Conservation (phyloP, 1,139 yeast genomes). For the Blastobotrys arbuscula region DNA sequence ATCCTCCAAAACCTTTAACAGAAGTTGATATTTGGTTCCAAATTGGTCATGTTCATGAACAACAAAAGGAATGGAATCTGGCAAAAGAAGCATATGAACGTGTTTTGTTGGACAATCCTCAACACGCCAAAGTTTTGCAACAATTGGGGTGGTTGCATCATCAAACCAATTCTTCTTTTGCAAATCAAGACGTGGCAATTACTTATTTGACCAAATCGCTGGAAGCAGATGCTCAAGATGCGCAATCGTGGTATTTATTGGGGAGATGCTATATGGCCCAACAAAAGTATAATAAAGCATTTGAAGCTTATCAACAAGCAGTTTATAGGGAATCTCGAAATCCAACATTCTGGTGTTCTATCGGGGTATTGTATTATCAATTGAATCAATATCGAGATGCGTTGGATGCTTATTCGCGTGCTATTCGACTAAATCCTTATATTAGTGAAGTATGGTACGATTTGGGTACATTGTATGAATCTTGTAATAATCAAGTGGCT, state of each 20-base stretch:
- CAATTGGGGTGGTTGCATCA: slow-evolving; percentile 94
- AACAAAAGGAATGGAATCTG: slow-evolving; percentile 82
- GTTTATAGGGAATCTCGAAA: slow-evolving; percentile 94
- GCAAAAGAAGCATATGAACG: slow-evolving; percentile 95
- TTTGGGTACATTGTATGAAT: slow-evolving; percentile 91
- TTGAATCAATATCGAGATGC: slow-evolving; percentile 96
- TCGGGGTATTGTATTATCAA: slow-evolving; percentile 94
- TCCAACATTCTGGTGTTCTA: slow-evolving; percentile 98
- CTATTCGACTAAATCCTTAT: slow-evolving; percentile 90
- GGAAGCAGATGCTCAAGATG: slow-evolving; percentile 85
- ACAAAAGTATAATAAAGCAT: slow-evolving; percentile 91
- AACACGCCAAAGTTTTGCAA: slow-evolving; percentile 92
- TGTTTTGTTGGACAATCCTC: slow-evolving; percentile 82
- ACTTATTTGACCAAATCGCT: slow-evolving; percentile 77
- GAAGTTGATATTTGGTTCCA: slow-evolving; percentile 99
- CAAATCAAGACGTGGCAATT: slow-evolving; percentile 79
- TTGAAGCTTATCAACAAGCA: slow-evolving; percentile 98
- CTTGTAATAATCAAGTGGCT: slow-evolving; percentile 89
- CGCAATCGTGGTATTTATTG: slow-evolving; percentile 93
- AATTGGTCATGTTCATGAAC: slow-evolving; percentile 92
- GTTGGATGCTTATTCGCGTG: slow-evolving; percentile 93
- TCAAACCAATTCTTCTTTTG: slow-evolving; percentile 65
- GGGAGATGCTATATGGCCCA: slow-evolving; percentile 97
- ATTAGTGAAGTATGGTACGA: slow-evolving; percentile 98
- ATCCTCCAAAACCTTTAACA: slow-evolving; percentile 93